Evolutionary conservation across 441 rosid species (phyloP), one percentile per base, ranked within the genome.

Genomic region (Sinapis alba): DNA sequence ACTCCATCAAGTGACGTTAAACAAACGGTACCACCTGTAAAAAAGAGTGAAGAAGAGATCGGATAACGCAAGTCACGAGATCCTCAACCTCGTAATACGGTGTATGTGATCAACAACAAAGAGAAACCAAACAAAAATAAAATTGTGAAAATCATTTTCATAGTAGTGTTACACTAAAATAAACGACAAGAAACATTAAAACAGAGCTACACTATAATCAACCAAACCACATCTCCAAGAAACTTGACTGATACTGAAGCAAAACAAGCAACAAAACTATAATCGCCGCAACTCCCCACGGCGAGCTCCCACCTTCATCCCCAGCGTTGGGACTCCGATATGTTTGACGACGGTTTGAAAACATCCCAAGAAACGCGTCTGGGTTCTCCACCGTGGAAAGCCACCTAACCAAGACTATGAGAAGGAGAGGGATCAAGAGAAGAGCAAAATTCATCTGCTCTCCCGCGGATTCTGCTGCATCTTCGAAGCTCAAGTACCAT

Each of bases 261-360:
- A 95, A 68, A 32, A 95, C 75, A 26, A 95, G 90, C 20, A 92
- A 71, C 78, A 92, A 13, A 64, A 91, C 87, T 47, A 92, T 92
- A 24, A 92, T 28, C 64, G 91, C 98, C 6, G 96, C 98, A 71
- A 92, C 99, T 6, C 85, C 90, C 99, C 98, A 94, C 6, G 99
- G 98, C 6, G 96, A 89, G 79, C 83, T 81, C 18, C 98, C 99
- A 74, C 90, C 97, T 3, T 86, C 70, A 5, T 86, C 86, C 71
- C 86, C 72, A 24, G 66, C 84, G 76, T 77, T 67, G 10, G 74
- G 65, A 72, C 65, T 62, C n/a, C 6, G 30, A 60, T 78, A 68
- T 62, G 43, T 68, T 59, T 80, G 83, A 30, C 85, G 83, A 64
- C 81, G 79, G 50, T 81, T 91, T 79, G 90, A 86, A 2, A 93